Percentiles rank a stretch among this genome's conserved stretches.
Conservation (phyloP, 106 monocot genomes). For the Posidonia australis region DNA sequence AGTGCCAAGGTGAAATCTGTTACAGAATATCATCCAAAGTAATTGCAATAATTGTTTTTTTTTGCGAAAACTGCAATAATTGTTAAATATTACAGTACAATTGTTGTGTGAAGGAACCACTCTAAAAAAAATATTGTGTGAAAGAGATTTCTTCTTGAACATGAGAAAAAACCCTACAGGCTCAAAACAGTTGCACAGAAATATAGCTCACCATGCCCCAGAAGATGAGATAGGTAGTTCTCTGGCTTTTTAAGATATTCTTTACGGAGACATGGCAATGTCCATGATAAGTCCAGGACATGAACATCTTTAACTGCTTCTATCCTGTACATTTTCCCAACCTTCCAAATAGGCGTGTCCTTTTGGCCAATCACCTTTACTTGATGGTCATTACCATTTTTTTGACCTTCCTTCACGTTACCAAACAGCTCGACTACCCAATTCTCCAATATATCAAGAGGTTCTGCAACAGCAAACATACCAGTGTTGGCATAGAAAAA, state of each 20-base stretch:
- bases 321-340: slow-evolving; percentile 63
- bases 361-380: slow-evolving; percentile 13
- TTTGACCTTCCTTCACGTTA: slow-evolving; percentile 39
- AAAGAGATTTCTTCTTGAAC: too few relatives aligned
- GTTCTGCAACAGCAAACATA: slow-evolving; percentile 34
- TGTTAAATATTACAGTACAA: too few relatives aligned
- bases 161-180: too few relatives aligned
- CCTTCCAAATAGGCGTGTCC: slow-evolving; percentile 60
- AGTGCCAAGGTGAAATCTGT: too few relatives aligned
- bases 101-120: too few relatives aligned
- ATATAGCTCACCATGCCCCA: slow-evolving; percentile 76
- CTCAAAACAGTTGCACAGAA: neutral
- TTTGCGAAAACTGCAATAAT: too few relatives aligned
- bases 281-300: slow-evolving; percentile 73
- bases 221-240: slow-evolving; percentile 80
- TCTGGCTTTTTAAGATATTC: slow-evolving; percentile 96
- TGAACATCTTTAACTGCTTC: slow-evolving; percentile 96
- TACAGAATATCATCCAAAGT: too few relatives aligned
- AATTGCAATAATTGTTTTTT: too few relatives aligned
- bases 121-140: too few relatives aligned
- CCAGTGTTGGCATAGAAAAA: too few relatives aligned
- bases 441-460: slow-evolving; percentile 69
- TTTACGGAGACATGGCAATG: slow-evolving; percentile 77
- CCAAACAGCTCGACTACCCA: slow-evolving; percentile 84
- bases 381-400: slow-evolving; percentile 1